Base-by-base conservation (phyloP, 305 asterid genomes). In the Fraxinus platypoda region DNA sequence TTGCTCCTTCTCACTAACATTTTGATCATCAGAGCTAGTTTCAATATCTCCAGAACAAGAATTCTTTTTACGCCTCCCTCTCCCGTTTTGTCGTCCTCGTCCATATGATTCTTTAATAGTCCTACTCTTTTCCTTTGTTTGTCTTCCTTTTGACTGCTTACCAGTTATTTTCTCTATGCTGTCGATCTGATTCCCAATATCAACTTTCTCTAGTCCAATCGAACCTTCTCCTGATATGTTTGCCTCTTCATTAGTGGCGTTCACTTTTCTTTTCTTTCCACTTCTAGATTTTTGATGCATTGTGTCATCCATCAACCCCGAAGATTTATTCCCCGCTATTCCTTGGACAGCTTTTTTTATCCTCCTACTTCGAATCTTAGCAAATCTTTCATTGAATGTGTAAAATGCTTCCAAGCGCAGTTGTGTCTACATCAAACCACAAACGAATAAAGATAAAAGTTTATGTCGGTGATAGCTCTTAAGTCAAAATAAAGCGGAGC, bases 351-450 rank as follows among this genome's bases (percentile, higher is more conserved):
- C 98, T 78, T 92, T 94, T 77, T 88, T 92, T 78, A 96, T 91
- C 91, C 99, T 93, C 90, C 90, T 93, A 41, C 99, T 96, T 73
- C 97, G 91, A 77, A 94, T 94, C 88, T 96, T 96, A 0, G 98
- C 99, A 93, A 96, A 96, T 85, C 92, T 90, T 85, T 96, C 99
- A 49, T 93, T 94, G 92, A 96, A 96, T 54, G 97, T 89, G 87
- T 96, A 96, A 89, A 94, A 96, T 76, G 98, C 97, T 88, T 96
- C 99, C 93, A 96, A 30, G 81, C 99, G 93, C 93, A 96, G 87
- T 88, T 96, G 99, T 12, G 98, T 94, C 99, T 96, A 66, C 57
- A 90, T 46, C 71, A 86, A 83, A 68, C 79, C 75, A 70, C 75
- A 81, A 78, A 78, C 23, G 59, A 83, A 78, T 77, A 74, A 28